A percentile compares a stretch with the other conserved stretches of the same genome.
phyloP scores from a whole-genome alignment of 768 basidiomycete species.

The Clavulina sp. region DNA sequence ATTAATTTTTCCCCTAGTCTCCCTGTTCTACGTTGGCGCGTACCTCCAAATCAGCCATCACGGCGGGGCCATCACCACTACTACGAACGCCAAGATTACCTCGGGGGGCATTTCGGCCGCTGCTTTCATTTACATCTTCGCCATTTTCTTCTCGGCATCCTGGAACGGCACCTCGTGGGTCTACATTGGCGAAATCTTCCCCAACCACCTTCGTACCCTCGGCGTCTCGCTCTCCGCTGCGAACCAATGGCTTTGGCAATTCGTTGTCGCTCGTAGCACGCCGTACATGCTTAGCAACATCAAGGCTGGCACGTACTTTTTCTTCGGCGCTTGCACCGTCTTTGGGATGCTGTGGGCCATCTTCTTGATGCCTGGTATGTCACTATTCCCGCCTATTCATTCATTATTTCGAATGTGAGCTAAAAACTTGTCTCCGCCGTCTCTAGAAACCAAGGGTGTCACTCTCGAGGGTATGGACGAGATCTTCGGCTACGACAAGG shows the following conservation, averaged over 20 bases:
- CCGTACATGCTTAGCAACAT: slow-evolving; percentile 46
- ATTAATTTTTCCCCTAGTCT: background rate
- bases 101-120: background rate
- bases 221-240: slow-evolving; percentile 59
- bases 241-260: slow-evolving; percentile 55
- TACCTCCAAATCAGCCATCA: slow-evolving; percentile 76
- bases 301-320: too few relatives aligned
- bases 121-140: slow-evolving; percentile 10
- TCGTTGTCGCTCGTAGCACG: slow-evolving; percentile 53
- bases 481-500: too few relatives aligned
- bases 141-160: slow-evolving; percentile 24
- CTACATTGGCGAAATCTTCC: slow-evolving; percentile 66
- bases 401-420: background rate
- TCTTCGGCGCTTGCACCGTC: background rate
- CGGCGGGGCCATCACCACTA: slow-evolving; percentile 52
- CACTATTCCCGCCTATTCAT: background rate
- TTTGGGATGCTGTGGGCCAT: background rate
- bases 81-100: slow-evolving; percentile 13
- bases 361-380: background rate
- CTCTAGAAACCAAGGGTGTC: background rate
- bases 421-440: background rate
- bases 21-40: background rate
- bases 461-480: background rate
- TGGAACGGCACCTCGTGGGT: slow-evolving; percentile 65
- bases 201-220: slow-evolving; percentile 60